phyloP scores from a whole-genome alignment of 805 yeast genomes.

The Candida tammaniensis region DNA sequence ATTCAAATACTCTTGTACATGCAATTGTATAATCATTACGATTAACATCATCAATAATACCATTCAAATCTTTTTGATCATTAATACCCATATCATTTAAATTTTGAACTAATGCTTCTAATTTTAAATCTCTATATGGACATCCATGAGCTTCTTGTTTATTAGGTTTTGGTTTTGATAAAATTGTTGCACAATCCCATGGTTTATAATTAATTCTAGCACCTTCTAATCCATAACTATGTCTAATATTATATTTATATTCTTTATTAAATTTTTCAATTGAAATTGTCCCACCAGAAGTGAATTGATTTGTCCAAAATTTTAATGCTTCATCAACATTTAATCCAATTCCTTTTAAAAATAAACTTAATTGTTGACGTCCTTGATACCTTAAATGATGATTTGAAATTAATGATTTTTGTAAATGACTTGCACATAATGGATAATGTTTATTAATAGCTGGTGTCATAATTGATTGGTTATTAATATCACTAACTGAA shows the following conservation, averaged over 20 bases:
- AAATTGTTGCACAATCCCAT: constrained; percentile 76
- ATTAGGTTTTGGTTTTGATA: constrained; percentile 67
- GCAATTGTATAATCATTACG: constrained; percentile 78
- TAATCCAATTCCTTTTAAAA: constrained; percentile 87
- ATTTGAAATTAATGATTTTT: constrained; percentile 53
- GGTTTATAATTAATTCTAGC: constrained; percentile 82
- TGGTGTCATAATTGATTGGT: constrained; percentile 54
- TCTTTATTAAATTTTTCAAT: constrained; percentile 82
- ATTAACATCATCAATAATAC: constrained; percentile 64
- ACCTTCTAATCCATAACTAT: constrained; percentile 90
- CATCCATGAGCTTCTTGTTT: constrained; percentile 84
- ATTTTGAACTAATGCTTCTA: constrained; percentile 58
- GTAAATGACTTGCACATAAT: constrained; percentile 69
- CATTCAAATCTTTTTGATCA: constrained; percentile 54
- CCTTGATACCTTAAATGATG: constrained; percentile 81
- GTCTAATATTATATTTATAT: constrained; percentile 83
- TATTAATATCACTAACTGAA: constrained; percentile 49
- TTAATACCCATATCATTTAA: constrained; percentile 63
- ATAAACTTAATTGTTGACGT: constrained; percentile 80
- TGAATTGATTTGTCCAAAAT: constrained; percentile 79
- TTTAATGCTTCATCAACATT: constrained; percentile 81
- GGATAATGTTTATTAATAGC: constrained; percentile 70
- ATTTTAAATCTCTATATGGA: constrained; percentile 75
- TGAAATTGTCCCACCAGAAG: constrained; percentile 49
- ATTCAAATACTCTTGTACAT: constrained; percentile 84